These are phyloP conservation scores for Aspergillus sp. DNA, from an alignment of 2,329 filamentous ascomycete genomes.

Conservation along the genomic window DNA sequence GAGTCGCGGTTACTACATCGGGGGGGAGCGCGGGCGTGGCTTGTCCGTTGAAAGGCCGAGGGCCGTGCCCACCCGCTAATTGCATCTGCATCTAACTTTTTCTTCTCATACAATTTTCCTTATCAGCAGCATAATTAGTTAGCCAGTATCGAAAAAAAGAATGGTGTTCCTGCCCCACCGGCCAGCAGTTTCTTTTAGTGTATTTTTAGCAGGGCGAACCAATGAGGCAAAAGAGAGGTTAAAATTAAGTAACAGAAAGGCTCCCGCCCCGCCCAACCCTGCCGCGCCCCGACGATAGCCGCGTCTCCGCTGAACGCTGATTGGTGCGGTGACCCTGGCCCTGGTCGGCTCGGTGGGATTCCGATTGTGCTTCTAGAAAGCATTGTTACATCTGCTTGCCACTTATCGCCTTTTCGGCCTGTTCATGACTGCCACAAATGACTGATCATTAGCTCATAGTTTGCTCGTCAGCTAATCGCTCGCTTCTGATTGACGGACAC, in stretches of 20 bases:
- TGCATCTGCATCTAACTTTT: too few species aligned
- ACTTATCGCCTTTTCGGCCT: background rate
- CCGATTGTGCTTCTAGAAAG: constrained; percentile 3
- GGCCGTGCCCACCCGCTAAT: background rate
- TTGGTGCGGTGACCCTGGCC: constrained; percentile 1
- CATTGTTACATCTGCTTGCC: background rate
- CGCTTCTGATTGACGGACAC: background rate
- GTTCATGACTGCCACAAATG: background rate
- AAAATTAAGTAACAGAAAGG: constrained; percentile 13
- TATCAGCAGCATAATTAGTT: background rate
- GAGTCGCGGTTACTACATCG: background rate
- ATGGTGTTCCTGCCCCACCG: background rate
- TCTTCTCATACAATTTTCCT: too few species aligned
- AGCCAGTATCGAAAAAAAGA: background rate
- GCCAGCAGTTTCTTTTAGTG: background rate
- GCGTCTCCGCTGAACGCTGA: background rate
- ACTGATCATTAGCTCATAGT: background rate
- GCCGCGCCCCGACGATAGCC: constrained; percentile 2
- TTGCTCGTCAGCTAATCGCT: background rate
- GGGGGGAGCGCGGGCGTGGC: background rate
- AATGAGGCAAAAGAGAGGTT: constrained; percentile 2
- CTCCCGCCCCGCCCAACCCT: background rate
- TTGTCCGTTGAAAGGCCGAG: constrained; percentile 1
- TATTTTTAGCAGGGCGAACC: background rate
- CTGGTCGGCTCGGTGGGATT: constrained; percentile 3